phyloP scores from a whole-genome alignment of 2,329 filamentous ascomycete species.

The Pseudocercospora musae region DNA sequence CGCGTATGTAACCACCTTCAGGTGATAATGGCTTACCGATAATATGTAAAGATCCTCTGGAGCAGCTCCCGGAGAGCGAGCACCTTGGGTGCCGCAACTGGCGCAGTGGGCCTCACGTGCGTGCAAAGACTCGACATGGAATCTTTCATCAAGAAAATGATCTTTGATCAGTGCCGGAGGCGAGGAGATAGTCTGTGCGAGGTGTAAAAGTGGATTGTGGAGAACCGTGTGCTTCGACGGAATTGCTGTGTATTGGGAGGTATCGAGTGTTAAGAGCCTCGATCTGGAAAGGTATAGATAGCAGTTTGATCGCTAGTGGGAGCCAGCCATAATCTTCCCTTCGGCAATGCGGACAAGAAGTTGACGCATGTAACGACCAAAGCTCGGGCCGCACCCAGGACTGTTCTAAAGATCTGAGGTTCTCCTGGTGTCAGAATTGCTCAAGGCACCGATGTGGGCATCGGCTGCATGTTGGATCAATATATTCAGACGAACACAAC shows the following conservation, averaged over 20 bases:
- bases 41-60: neutral
- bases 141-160: neutral
- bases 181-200: neutral
- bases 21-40: neutral
- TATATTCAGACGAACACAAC: neutral
- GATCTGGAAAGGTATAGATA: neutral
- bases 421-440: too few species aligned
- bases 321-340: neutral
- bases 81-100: neutral
- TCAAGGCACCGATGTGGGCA: too few species aligned
- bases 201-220: neutral
- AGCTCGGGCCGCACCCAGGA: too few species aligned
- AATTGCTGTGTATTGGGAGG: neutral
- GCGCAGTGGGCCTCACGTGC: too few species aligned
- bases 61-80: neutral
- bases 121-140: neutral
- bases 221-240: neutral
- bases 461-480: too few species aligned
- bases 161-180: neutral
- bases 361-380: neutral
- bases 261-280: neutral
- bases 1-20: too few species aligned
- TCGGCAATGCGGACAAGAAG: neutral
- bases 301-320: neutral
- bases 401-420: too few species aligned